A percentile compares a stretch with the other conserved stretches of the same genome.
These are phyloP conservation scores for Wickerhamiella siamensis DNA, from an alignment of 805 yeast genomes.

Conservation along the genomic window DNA sequence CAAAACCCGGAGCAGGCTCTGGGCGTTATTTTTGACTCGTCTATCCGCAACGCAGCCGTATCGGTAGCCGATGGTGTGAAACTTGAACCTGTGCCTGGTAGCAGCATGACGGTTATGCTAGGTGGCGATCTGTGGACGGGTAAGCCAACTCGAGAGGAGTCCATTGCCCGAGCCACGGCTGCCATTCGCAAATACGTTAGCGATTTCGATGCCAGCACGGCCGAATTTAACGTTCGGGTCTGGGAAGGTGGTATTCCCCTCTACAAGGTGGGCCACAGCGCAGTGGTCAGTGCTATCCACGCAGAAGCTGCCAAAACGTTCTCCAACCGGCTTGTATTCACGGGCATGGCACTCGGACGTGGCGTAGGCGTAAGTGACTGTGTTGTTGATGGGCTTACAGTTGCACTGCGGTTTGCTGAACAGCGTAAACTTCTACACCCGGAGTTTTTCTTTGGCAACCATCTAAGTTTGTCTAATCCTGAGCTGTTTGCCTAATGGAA, in stretches of 20 bases:
- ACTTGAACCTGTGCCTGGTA: constrained; percentile 3
- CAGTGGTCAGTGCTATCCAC: constrained; percentile 27
- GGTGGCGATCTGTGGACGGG: constrained; percentile 59
- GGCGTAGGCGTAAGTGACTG: constrained; percentile 90
- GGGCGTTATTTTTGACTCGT: constrained; percentile 87
- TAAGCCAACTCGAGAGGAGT: constrained; percentile 18
- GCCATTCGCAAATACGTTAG: constrained; percentile 31
- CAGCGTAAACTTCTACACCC: constrained; percentile 22
- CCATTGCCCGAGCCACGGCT: constrained; percentile 23
- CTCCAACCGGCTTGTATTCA: constrained; percentile 35
- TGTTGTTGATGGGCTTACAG: constrained; percentile 45
- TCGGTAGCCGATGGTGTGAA: constrained; percentile 18
- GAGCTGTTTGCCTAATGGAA: constrained; percentile 20
- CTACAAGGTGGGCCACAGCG: constrained; percentile 54
- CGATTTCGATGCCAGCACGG: constrained; percentile 20
- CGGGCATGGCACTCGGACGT: constrained; percentile 68
- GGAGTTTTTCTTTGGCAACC: constrained; percentile 20
- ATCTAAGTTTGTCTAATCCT: background rate
- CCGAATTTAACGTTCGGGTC: constrained; percentile 23
- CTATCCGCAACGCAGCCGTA: constrained; percentile 46
- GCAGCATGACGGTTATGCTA: constrained; percentile 71
- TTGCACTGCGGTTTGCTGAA: constrained; percentile 31
- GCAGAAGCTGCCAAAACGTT: constrained; percentile 25
- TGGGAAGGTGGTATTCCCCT: constrained; percentile 60
- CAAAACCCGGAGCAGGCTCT: constrained; percentile 43